Evolutionary conservation across 495 filamentous ascomycete species (phyloP).

Genomic region (Clavariopsis aquatica): DNA sequence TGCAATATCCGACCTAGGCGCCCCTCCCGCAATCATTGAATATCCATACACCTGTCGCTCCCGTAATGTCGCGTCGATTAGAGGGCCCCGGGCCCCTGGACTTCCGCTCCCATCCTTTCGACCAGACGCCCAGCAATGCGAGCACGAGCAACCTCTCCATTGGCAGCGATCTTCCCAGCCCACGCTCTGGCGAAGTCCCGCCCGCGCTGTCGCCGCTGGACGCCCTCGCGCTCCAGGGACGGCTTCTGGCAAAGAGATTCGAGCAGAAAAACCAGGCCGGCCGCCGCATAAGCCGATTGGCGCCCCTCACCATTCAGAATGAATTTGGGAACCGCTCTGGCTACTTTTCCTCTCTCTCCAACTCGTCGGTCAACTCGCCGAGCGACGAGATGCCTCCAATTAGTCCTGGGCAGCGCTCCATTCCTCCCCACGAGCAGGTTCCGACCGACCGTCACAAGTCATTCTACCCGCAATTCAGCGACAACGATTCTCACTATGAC

Average conservation of each 20-base stretch:
- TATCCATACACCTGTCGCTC: neutral
- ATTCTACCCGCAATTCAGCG: conserved; percentile 30
- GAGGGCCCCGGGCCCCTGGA: conserved; percentile 36
- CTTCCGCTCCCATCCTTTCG: conserved; percentile 33
- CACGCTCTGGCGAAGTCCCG: conserved; percentile 70
- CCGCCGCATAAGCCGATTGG: conserved; percentile 79
- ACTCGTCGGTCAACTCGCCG: conserved; percentile 46
- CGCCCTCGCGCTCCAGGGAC: conserved; percentile 87
- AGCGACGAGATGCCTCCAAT: conserved; percentile 39
- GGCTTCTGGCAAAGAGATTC: conserved; percentile 81
- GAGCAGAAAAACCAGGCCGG: conserved; percentile 69
- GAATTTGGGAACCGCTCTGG: conserved; percentile 71
- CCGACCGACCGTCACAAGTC: conserved; percentile 28
- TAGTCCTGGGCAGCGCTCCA: conserved; percentile 17
- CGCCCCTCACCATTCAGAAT: conserved; percentile 76
- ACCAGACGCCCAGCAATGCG: conserved; percentile 11
- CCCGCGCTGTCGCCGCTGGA: conserved; percentile 92
- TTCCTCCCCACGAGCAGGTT: conserved; percentile 28
- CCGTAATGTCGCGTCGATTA: conserved; percentile 30
- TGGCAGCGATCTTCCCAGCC: conserved; percentile 42
- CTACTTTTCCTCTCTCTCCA: conserved; percentile 65
- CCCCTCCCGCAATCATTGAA: neutral
- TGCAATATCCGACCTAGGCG: conserved; percentile 7
- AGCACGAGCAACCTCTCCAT: conserved; percentile 25
- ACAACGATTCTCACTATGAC: conserved; percentile 26